Base-by-base conservation (phyloP, 2,329 filamentous ascomycete genomes). In the Hypoxylon sp. region DNA sequence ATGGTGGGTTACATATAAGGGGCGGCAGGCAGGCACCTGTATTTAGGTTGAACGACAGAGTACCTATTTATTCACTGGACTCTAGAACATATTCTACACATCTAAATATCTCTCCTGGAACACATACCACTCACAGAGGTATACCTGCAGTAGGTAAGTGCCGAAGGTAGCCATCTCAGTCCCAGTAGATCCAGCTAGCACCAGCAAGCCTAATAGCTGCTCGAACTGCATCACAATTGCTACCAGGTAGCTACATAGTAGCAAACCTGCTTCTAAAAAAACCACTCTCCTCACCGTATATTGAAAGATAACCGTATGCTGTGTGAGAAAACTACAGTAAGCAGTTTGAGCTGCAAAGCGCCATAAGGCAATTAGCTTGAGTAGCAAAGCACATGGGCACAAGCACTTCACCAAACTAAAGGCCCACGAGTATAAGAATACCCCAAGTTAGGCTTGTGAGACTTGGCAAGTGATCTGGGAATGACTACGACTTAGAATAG, bases 381-480 rank as follows among this genome's bases (percentile, higher is more conserved):
- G 24, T 19, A 46, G 42, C 54, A 48, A n/a, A 9, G 13, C 10
- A 9, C 1, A 48, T 33, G 14, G 19, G 6, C 11, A 29, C 46
- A 50, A 39, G 19, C 44, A 48, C 17, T 6, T 10, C 33, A 14
- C 24, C 55, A 50, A 58, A 58, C 55, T 44, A n/a, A 39, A 5
- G 13, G 9, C 33, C 22, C 13, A n/a, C 5, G n/a, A 39, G 19
- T 58, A 58, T 58, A 58, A 58, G 29, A 44, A 39, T 10, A 26
- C 29, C 22, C 31, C 33, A 39, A 19, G 13, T 50, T 39, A 31
- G 13, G 39, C 37, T 31, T 47, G 22, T 11, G 11, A 37, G 46
- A 31, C 54, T 13, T 57, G 19, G 29, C 19, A 50, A 29, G 3
- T 17, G 1, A 50, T 50, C 5, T 8, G 17, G 13, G 39, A 29